Base-by-base conservation (phyloP, 2,329 filamentous ascomycete species). In the Paramyrothecium roridum region DNA sequence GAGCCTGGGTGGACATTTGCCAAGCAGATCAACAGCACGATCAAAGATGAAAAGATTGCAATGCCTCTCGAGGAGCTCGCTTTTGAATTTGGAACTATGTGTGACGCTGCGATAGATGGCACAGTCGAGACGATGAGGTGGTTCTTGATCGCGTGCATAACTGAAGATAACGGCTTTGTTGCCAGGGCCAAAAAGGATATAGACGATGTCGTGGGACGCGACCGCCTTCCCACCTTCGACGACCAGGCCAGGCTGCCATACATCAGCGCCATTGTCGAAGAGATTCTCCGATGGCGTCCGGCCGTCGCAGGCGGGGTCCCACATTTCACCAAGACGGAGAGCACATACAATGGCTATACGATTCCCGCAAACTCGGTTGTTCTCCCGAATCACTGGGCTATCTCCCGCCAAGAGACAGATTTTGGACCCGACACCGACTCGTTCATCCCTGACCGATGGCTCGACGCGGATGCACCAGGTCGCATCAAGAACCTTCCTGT, bases 281-380 rank as follows among this genome's bases (percentile, higher is more conserved):
- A 82, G 60, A 60, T 67, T 1, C 58, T 79, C 21, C 71, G 78
- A 3, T 80, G 78, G 77, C 70, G 76, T 11, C 76, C 77, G 0
- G 67, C 74, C 0, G 63, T 65, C 0, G 64, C 69, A 1, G 65
- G 67, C 7, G 70, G 70, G 8, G 67, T 76, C 1, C 76, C 77
- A 0, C 73, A 75, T 21, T 70, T 70, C 52, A 71, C 70, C 3
- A 70, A 68, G 30, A 61, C 57, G 17, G 69, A 71, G 33, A 65
- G 73, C 55, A 62, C 59, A 19, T 74, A 75, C 56, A 63, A 68
- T 22, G 75, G 75, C 3, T 69, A 71, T 52, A 63, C 66, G 17
- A 75, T 81, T 55, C 77, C 75, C 2, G 73, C 73, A 23, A 74
- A 73, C 8, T 72, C 75, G 0, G 70, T 72, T 7, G 61, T 81